Evolutionary conservation across 2,329 filamentous ascomycete genomes (phyloP), one percentile per base, ranked within the genome.

Genomic region (Apiospora rasikravindrae): DNA sequence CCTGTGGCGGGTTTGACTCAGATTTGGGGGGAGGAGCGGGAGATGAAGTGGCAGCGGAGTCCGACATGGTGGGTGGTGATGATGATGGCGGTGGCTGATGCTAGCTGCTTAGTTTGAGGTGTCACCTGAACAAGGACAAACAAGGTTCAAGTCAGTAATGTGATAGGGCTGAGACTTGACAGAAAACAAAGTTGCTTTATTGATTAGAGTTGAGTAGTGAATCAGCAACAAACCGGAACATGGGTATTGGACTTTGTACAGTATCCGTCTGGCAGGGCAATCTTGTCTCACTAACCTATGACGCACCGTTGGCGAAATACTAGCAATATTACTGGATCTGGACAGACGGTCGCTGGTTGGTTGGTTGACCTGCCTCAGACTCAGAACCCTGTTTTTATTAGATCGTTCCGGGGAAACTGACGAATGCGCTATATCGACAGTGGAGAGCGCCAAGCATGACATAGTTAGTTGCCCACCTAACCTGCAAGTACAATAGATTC

Each of bases 401-500:
- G 57, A 64, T 40, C 57, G 53, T 4, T 37, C 29, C 8, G 53
- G 29, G 53, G 53, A n/a, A n/a, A 61, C 53, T 40, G 53, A 37
- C 29, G 16, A 61, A 37, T 16, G 26, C 37, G 13, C 29, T 64
- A 40, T 37, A n/a, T n/a, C 57, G 33, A 40, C 53, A 40, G 57
- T 64, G 57, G 57, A n/a, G 29, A 64, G 33, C 57, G 57, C 57
- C 33, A 64, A 64, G 33, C 57, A 64, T 64, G 57, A 64, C 57
- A 64, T 64, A 64, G 33, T 11, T 24, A 37, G 4, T 57, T 13
- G 11, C n/a, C 49, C 49, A 53, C 24, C n/a, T 5, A 51, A n/a
- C n/a, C n/a, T n/a, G n/a, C n/a, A n/a, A n/a, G n/a, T n/a, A n/a
- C n/a, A n/a, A n/a, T 37, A 37, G 33, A 37, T 37, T 37, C 26